Conservation (phyloP, 192 early-diverging fungal species). For the Geranomyces variabilis region DNA sequence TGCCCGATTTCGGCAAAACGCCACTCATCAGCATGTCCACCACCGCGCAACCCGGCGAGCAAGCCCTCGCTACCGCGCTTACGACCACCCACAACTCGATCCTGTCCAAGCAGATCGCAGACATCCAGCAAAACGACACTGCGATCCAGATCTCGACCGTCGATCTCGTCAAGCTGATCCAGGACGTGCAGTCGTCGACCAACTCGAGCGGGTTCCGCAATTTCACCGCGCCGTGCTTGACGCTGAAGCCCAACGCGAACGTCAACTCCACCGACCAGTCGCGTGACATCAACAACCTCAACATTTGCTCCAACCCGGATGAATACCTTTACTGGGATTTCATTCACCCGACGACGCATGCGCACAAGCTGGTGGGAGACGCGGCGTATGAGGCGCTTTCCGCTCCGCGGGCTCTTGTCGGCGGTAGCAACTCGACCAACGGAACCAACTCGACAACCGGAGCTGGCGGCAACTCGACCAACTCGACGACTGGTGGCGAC, state of each 20-base stretch:
- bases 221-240: conserved; percentile 13
- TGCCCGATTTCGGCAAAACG: conserved; percentile 5
- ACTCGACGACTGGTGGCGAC: too few relatives aligned
- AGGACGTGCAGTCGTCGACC: background rate
- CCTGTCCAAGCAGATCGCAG: background rate
- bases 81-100: background rate
- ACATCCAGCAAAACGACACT: background rate
- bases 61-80: conserved; percentile 7
- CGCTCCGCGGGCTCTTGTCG: background rate
- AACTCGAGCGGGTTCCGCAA: background rate
- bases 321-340: conserved; percentile 34
- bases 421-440: too few relatives aligned
- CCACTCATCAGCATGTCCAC: background rate
- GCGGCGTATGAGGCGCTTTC: background rate
- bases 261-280: background rate
- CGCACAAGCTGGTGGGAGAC: background rate
- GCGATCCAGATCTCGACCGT: conserved; percentile 5
- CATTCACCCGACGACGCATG: conserved; percentile 33
- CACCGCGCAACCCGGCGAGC: background rate
- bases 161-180: conserved; percentile 3
- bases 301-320: conserved; percentile 25
- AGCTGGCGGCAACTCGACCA: too few relatives aligned
- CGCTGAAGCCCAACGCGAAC: conserved; percentile 1
- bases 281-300: background rate
- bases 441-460: too few relatives aligned